Evolutionary conservation across 495 filamentous ascomycete species (phyloP).

Genomic region (Chaetomidium leptoderma): DNA sequence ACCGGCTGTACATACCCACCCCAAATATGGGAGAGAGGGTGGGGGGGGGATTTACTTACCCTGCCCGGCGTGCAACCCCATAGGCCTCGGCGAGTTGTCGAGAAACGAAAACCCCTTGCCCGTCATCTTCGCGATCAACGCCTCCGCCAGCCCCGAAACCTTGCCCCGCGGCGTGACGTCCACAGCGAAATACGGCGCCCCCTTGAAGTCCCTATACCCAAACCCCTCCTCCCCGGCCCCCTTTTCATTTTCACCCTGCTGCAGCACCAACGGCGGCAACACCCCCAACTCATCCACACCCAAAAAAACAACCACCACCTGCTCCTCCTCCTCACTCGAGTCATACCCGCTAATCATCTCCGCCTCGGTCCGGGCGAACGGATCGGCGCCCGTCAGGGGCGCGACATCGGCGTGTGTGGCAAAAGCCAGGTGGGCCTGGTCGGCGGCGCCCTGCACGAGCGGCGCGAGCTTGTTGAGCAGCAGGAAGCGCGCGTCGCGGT

Average conservation of each 20-base stretch:
- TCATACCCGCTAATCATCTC: slow-evolving; percentile 70
- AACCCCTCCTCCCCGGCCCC: slow-evolving; percentile 22
- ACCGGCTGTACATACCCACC: no score
- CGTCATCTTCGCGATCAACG: slow-evolving; percentile 34
- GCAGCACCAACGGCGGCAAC: slow-evolving; percentile 14
- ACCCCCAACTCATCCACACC: slow-evolving; percentile 69
- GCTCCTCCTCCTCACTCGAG: slow-evolving; percentile 55
- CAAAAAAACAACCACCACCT: slow-evolving; percentile 74
- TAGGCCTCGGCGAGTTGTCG: slow-evolving; percentile 29
- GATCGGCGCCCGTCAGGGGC: slow-evolving; percentile 63
- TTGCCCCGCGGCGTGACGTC: slow-evolving; percentile 71
- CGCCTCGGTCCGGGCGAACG: slow-evolving; percentile 68
- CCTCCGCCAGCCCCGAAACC: slow-evolving; percentile 55
- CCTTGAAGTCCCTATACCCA: slow-evolving; percentile 55
- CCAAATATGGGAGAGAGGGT: not conserved
- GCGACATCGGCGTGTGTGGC: slow-evolving; percentile 59
- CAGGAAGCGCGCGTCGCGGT: slow-evolving; percentile 66
- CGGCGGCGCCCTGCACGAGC: slow-evolving; percentile 55
- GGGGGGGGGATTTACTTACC: slow-evolving; percentile 28
- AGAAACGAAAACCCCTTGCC: slow-evolving; percentile 30
- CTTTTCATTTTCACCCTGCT: not conserved
- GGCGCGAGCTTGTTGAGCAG: slow-evolving; percentile 77
- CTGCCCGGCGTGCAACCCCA: slow-evolving; percentile 41
- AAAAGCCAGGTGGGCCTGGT: slow-evolving; percentile 54
- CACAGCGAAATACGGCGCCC: slow-evolving; percentile 79